These are phyloP conservation scores for Phytophthora niederhauseri DNA, from an alignment of 352 stramenopile genomes.

Conservation along the genomic window DNA sequence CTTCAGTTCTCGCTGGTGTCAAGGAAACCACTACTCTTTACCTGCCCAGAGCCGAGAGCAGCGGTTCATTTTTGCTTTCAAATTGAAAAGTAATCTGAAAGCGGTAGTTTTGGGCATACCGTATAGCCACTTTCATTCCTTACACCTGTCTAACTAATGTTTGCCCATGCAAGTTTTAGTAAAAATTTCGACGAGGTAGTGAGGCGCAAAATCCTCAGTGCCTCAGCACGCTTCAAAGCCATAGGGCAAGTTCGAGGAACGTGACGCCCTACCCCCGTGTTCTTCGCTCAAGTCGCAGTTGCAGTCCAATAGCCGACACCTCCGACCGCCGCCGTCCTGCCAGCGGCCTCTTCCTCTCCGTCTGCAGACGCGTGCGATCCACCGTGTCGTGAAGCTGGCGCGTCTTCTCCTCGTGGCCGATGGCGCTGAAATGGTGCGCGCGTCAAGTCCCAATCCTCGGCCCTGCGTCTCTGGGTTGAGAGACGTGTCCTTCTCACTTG, in stretches of 20 bases:
- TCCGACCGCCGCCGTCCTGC: neutral
- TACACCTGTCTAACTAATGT: no score
- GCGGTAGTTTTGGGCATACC: no score
- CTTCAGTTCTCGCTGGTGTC: no score
- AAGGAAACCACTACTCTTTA: no score
- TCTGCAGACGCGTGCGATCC: conserved; percentile 22
- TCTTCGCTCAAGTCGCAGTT: conserved; percentile 25
- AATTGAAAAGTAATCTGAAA: no score
- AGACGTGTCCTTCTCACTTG: conserved; percentile 1
- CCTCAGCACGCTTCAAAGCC: conserved; percentile 4
- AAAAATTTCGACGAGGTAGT: no score
- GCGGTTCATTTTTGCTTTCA: no score
- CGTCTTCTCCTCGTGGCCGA: conserved; percentile 41
- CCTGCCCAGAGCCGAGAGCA: no score
- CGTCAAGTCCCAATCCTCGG: neutral
- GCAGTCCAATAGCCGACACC: conserved; percentile 7
- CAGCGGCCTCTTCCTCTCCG: conserved; percentile 3
- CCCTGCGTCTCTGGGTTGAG: neutral
- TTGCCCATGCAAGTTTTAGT: no score
- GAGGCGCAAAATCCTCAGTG: no score
- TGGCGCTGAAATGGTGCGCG: conserved; percentile 56
- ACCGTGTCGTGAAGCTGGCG: conserved; percentile 52
- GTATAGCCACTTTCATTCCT: no score
- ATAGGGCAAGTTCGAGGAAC: conserved; percentile 38
- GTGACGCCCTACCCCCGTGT: conserved; percentile 12